Evolutionary conservation across 2,329 filamentous ascomycete genomes (phyloP), one percentile per base, ranked within the genome.

Genomic region (Ceratocystis eucalypticola): DNA sequence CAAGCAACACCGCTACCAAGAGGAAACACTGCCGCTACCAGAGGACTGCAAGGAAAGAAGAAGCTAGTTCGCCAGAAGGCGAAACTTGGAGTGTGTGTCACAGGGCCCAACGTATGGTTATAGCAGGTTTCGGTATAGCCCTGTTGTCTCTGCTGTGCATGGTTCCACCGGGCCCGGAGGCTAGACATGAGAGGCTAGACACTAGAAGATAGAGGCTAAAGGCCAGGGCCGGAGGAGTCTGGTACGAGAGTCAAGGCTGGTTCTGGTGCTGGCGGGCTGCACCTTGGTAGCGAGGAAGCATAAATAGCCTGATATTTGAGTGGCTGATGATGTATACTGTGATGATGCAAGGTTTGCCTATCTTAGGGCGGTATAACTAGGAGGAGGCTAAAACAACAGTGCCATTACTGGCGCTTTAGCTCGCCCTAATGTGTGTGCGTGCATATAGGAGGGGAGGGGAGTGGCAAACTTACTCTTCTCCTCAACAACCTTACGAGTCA

Each of bases 401-500:
- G 22, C 12, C 5, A 17, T 28, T 57, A 15, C 20, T 33, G n/a
- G 30, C 6, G n/a, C 41, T 30, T 30, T n/a, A n/a, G 30, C 10
- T 22, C 53, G 25, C 53, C 28, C 15, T 57, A 17, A 17, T 12
- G 3, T 4, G 20, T 15, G 25, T 57, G 22, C 30, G 37, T 25
- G 5, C 8, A 64, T 30, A 12, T 7, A 17, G 44, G 44, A 22
- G 22, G 41, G 22, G 7, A 8, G 41, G 25, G 44, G n/a, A 15
- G 41, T 25, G 48, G 15, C 46, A 37, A 33, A 62, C 67, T 67
- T 76, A 95, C 92, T 83, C 78, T 88, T 88, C 70, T 92, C 84
- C 72, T 96, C 88, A 10, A 92, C 86, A 5, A 97, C 88, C 71
- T 95, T 87, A 70, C 94, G 84, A 41, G 94, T 97, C 57, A 96